Evolutionary conservation across 768 basidiomycete genomes (phyloP).

Genomic region (Pisolithus sp.): DNA sequence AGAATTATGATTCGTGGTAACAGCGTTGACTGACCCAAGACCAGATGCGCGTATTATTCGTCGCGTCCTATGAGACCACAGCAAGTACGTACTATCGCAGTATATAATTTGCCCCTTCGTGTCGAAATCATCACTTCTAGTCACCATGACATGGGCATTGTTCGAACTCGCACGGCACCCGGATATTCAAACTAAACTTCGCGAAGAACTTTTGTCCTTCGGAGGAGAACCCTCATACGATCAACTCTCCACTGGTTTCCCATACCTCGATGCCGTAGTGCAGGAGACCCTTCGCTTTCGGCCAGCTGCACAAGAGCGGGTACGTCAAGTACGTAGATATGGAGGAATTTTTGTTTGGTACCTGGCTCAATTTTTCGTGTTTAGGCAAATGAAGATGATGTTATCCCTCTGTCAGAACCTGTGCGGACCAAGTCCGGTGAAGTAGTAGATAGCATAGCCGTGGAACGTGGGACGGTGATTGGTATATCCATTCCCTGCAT

Average conservation of each 20-base stretch:
- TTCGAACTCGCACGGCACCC: constrained; percentile 45
- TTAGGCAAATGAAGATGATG: constrained; percentile 46
- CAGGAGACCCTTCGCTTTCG: constrained; percentile 41
- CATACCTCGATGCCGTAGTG: constrained; percentile 48
- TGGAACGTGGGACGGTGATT: constrained; percentile 46
- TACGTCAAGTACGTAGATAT: constrained; percentile 8
- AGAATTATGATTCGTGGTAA: no score
- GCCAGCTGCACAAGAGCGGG: constrained; percentile 25
- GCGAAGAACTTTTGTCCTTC: constrained; percentile 43
- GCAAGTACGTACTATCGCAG: constrained; percentile 7
- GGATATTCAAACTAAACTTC: constrained; percentile 40
- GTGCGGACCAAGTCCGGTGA: constrained; percentile 37
- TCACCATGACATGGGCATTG: constrained; percentile 39
- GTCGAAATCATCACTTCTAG: neutral
- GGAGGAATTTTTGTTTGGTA: neutral
- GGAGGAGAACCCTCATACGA: constrained; percentile 47
- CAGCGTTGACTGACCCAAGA: neutral
- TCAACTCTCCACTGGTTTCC: constrained; percentile 41
- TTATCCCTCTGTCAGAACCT: constrained; percentile 49
- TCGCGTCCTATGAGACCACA: constrained; percentile 18
- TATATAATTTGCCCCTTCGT: no score
- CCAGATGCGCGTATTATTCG: constrained; percentile 13
- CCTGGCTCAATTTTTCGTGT: neutral
- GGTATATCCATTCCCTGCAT: constrained; percentile 36
- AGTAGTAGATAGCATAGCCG: constrained; percentile 32